These are phyloP conservation scores for Pulveroboletus sp. DNA, from an alignment of 768 basidiomycete species.

Conservation along the genomic window DNA sequence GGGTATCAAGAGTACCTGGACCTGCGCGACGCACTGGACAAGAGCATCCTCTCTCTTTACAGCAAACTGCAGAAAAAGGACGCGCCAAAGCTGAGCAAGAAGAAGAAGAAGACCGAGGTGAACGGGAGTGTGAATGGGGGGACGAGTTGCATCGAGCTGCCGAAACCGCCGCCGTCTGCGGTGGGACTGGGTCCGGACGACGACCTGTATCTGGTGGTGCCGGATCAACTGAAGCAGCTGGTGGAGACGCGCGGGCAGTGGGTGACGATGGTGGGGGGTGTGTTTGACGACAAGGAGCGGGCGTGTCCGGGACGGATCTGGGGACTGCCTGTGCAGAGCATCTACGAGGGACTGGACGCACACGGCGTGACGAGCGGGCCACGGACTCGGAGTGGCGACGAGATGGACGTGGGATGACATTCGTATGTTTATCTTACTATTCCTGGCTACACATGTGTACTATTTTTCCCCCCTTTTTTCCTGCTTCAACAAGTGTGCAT, in stretches of 20 bases:
- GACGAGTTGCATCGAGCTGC: slow-evolving; percentile 31
- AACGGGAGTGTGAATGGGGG: slow-evolving; percentile 33
- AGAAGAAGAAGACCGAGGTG: slow-evolving; percentile 67
- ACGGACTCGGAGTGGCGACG: slow-evolving; percentile 47
- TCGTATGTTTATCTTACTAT: slow-evolving; percentile 24
- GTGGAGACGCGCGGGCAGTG: slow-evolving; percentile 77
- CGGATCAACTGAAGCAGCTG: slow-evolving; percentile 66
- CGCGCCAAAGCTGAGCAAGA: slow-evolving; percentile 61
- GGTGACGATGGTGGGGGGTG: slow-evolving; percentile 70
- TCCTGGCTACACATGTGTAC: no score
- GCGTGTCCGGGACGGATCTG: slow-evolving; percentile 66
- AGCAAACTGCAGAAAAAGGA: slow-evolving; percentile 83
- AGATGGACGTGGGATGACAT: slow-evolving; percentile 66
- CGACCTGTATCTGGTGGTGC: slow-evolving; percentile 57
- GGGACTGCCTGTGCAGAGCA: slow-evolving; percentile 73
- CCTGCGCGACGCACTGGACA: slow-evolving; percentile 81
- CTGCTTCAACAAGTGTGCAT: no score
- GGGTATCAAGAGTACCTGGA: slow-evolving; percentile 92
- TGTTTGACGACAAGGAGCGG: slow-evolving; percentile 74
- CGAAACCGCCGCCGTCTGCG: slow-evolving; percentile 68
- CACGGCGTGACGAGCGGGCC: slow-evolving; percentile 12
- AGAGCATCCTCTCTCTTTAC: slow-evolving; percentile 72
- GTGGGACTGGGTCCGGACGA: slow-evolving; percentile 69
- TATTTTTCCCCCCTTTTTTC: no score
- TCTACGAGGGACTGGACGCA: slow-evolving; percentile 69